Conservation (phyloP, 768 basidiomycete genomes). For the Agrocybe pediades region DNA sequence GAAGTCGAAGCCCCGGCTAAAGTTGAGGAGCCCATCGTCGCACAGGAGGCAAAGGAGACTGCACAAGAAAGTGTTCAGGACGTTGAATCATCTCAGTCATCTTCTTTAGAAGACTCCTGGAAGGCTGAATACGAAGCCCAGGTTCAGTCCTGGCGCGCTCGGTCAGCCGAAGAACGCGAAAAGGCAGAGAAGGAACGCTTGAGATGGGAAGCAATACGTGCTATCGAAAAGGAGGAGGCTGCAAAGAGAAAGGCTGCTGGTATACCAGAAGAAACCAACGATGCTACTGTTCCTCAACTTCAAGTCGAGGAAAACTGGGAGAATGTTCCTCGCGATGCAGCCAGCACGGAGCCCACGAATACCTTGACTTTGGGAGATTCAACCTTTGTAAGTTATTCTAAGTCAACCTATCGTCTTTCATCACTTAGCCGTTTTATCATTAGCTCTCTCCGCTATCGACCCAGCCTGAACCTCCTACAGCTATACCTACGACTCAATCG, state of each 20-base stretch:
- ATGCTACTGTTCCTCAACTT: conserved; percentile 11
- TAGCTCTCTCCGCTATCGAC: conserved; percentile 17
- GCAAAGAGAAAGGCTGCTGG: conserved; percentile 39
- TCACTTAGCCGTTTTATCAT: neutral
- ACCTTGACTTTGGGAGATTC: conserved; percentile 9
- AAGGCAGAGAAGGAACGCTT: conserved; percentile 76
- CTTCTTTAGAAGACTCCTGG: conserved; percentile 50
- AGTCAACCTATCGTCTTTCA: neutral
- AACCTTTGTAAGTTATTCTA: neutral
- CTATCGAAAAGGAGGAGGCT: conserved; percentile 48
- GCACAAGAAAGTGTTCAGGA: neutral
- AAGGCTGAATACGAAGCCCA: conserved; percentile 71
- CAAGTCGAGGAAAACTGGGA: conserved; percentile 19
- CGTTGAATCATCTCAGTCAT: conserved; percentile 20
- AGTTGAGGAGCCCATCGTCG: conserved; percentile 14
- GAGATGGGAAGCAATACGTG: conserved; percentile 70
- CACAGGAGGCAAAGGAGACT: conserved; percentile 4
- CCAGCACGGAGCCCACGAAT: conserved; percentile 8
- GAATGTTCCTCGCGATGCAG: conserved; percentile 12
- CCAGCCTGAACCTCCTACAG: conserved; percentile 9
- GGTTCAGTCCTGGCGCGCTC: conserved; percentile 68
- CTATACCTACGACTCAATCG: conserved; percentile 31
- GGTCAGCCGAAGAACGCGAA: conserved; percentile 69
- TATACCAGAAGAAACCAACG: conserved; percentile 21
- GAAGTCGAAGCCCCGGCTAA: neutral